Base-by-base conservation (phyloP, 108 stramenopile genomes). In the Cyclostephanos invisitatus region DNA sequence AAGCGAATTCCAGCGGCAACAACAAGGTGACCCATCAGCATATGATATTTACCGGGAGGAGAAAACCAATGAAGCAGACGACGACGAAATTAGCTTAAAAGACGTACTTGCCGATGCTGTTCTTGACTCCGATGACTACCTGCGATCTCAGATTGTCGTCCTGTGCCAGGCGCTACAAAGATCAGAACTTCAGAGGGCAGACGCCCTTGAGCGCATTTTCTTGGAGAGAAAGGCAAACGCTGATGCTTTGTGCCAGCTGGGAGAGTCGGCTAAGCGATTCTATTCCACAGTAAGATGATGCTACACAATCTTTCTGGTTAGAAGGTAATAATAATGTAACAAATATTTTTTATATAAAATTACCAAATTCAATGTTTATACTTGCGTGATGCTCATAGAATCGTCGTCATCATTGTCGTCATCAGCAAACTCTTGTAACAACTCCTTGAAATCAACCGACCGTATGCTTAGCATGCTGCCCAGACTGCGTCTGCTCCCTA, bases 261-360 rank as follows among this genome's bases (percentile, higher is more conserved):
- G 85, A 21, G 86, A 86, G 46, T 83, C 82, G 3, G 87, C 90
- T 35, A 90, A 92, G 73, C 74, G 86, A 24, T 90, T 89, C 51
- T 92, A 90, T 67, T 79, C 89, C 10, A 84, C 85, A 7, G 53
- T 89, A 37, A 87, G 75, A 73, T 70, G 80, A 42, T 53, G 51
- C 51, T 50, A 50, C 5, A 50, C 20, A 20, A 36, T 36, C 3
- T 8, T 50, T 50, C 20, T 53, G 51, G 22, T 3, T 53, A 21
- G 20, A 53, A 1, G n/a, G 24, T 24, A 21, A 53, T 53, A 53
- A 7, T n/a, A 53, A 27, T 9, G 0, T 46, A 14, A 0, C 22
- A 25, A 32, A 32, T 32, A 32, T 32, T 32, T 32, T 32, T 3
- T 32, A 32, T 32, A 32, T 32, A 3, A n/a, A n/a, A n/a, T n/a